Base-by-base conservation (phyloP, 176 grass and related monocot species). In the Aegilops bicornis region DNA sequence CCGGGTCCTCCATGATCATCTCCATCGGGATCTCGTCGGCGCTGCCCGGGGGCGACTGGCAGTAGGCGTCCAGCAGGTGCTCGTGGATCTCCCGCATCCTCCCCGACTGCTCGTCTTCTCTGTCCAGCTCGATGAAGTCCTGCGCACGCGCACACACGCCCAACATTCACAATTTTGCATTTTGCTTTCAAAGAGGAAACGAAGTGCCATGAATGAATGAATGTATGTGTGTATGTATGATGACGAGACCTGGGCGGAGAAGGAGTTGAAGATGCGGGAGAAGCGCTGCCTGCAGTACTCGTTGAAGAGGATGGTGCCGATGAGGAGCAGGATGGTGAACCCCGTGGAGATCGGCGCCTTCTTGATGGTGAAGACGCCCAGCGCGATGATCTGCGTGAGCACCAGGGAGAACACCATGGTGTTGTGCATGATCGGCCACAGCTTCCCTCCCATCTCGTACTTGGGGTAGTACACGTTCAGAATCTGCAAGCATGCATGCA, bases 401-500 rank as follows among this genome's bases (percentile, higher is more conserved):
- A 96, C 82, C 14, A 98, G 79, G 29, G 96, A 91, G 70, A 96
- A 95, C 11, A 98, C 86, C 25, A 87, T 88, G 66, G 93, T 88
- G 90, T 92, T 94, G 93, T 98, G 96, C 79, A 98, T 93, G 69
- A 96, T 80, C 7, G 96, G 91, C 96, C 96, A 96, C 52, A 98
- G 52, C 78, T 83, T 92, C 19, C 96, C 96, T 81, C 90, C 93
- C 81, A 93, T 92, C 45, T 98, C 96, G 64, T 98, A 98, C 73
- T 90, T 94, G 10, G 91, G 88, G 17, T 88, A 83, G 81, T 98
- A 98, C 19, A 96, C 96, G 59, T 98, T 98, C 35, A 98, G 29
- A 65, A 98, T 89, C 91, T 98, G 91, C 60, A 87, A 52, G 50
- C 50, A 52, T 1, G 48, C 48, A 52, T 45, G 42, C 42, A 43